Conservation (phyloP, 2,329 filamentous ascomycete species). For the Trichothecium sympodiale region DNA sequence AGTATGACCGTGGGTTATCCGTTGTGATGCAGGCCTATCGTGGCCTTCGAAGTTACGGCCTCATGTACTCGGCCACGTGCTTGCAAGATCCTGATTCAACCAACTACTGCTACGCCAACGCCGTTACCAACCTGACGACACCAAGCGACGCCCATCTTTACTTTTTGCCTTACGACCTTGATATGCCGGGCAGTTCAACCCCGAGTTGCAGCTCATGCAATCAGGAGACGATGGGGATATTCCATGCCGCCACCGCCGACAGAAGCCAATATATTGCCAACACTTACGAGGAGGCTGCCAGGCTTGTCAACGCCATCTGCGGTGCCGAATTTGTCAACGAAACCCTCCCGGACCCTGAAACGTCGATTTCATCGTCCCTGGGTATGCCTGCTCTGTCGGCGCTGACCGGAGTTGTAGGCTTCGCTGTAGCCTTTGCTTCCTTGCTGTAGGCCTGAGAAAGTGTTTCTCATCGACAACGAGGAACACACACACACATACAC, state of each 20-base stretch:
- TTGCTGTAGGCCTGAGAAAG: not conserved
- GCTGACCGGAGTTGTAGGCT: not conserved
- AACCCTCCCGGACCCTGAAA: constrained; percentile 28
- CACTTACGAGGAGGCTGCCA: constrained; percentile 62
- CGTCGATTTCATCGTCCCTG: too few relatives aligned
- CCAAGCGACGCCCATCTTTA: constrained; percentile 72
- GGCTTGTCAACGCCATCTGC: constrained; percentile 58
- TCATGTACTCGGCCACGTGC: constrained; percentile 72
- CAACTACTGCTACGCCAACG: constrained; percentile 74
- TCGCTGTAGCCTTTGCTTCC: not conserved
- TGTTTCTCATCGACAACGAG: too few relatives aligned
- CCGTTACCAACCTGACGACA: constrained; percentile 63
- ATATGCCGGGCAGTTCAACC: constrained; percentile 53
- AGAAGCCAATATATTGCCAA: constrained; percentile 52
- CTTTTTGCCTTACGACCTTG: constrained; percentile 68
- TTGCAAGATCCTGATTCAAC: constrained; percentile 53
- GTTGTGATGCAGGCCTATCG: constrained; percentile 64
- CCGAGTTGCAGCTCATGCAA: constrained; percentile 71
- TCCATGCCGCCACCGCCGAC: constrained; percentile 56
- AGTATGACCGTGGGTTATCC: constrained; percentile 56
- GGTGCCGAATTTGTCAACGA: constrained; percentile 46
- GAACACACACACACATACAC: too few relatives aligned
- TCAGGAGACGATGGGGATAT: constrained; percentile 71
- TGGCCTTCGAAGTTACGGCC: constrained; percentile 66
- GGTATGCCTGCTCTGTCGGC: constrained; percentile 3